These are phyloP conservation scores for Colletotrichum tropicicola DNA, from an alignment of 2,329 filamentous ascomycete species.

Conservation along the genomic window DNA sequence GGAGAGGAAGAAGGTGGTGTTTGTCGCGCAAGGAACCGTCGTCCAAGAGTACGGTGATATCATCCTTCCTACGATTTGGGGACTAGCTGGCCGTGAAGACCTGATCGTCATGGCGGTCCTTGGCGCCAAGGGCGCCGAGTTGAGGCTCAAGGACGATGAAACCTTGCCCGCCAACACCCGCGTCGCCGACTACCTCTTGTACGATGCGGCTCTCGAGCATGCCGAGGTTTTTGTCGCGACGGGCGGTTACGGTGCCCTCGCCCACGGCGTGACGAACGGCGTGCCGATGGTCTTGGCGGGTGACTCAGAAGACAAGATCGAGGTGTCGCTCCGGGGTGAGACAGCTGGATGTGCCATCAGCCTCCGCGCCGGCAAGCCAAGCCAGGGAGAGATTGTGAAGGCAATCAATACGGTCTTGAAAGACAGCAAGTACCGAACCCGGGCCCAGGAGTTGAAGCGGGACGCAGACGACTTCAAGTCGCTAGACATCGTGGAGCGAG, in stretches of 20 bases:
- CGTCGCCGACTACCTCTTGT: conserved; percentile 56
- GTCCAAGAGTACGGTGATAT: conserved; percentile 49
- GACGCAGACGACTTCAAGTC: not conserved
- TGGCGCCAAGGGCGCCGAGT: conserved; percentile 34
- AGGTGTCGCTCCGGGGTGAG: conserved; percentile 50
- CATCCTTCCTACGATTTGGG: conserved; percentile 53
- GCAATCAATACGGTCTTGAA: conserved; percentile 42
- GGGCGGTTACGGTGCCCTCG: conserved; percentile 57
- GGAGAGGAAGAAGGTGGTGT: conserved; percentile 48
- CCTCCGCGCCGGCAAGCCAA: conserved; percentile 45
- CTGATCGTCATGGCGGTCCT: conserved; percentile 41
- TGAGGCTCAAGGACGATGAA: conserved; percentile 6
- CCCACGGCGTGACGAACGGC: conserved; percentile 52
- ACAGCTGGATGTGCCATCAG: conserved; percentile 55
- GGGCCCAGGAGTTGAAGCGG: conserved; percentile 35
- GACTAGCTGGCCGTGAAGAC: conserved; percentile 48
- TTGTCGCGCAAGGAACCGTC: conserved; percentile 58
- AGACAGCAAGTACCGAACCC: conserved; percentile 38
- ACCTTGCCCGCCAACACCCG: conserved; percentile 45
- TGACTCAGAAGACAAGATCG: conserved; percentile 44
- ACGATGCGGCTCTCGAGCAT: conserved; percentile 53
- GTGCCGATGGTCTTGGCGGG: conserved; percentile 58
- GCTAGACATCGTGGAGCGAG: not conserved
- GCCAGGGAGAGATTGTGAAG: conserved; percentile 35
- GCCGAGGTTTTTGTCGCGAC: conserved; percentile 57